phyloP scores from a whole-genome alignment of 2,329 filamentous ascomycete genomes.

The Phoma herbarum region DNA sequence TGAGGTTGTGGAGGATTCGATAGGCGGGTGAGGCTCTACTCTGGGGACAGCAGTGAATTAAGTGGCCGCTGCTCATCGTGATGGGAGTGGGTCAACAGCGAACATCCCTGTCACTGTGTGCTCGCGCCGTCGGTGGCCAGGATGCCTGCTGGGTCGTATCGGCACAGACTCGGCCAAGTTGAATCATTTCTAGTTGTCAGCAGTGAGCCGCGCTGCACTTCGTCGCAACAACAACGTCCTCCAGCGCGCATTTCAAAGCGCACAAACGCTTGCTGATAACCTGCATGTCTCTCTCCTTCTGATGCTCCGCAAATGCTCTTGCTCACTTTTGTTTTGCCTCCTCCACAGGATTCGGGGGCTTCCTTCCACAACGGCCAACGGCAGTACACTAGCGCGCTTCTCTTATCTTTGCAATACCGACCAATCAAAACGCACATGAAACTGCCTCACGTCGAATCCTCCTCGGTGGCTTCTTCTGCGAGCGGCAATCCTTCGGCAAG shows the following conservation, averaged over 20 bases:
- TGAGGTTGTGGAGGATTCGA: constrained; percentile 25
- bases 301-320: neutral
- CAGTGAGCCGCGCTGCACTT: neutral
- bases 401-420: constrained; percentile 36
- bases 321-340: constrained; percentile 4
- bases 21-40: constrained; percentile 19
- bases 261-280: neutral
- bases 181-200: constrained; percentile 15
- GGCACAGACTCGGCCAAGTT: constrained; percentile 20
- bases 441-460: constrained; percentile 14
- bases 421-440: constrained; percentile 32
- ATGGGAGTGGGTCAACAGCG: constrained; percentile 2
- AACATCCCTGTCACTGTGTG: constrained; percentile 14
- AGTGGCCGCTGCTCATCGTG: constrained; percentile 17
- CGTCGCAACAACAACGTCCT: neutral
- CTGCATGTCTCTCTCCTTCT: neutral
- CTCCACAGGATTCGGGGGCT: neutral
- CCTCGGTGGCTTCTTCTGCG: constrained; percentile 22
- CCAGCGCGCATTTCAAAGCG: neutral
- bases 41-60: constrained; percentile 24
- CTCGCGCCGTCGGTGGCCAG: constrained; percentile 6
- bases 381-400: constrained; percentile 6
- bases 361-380: constrained; percentile 12
- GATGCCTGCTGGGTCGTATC: constrained; percentile 12
- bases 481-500: constrained; percentile 13